Base-by-base conservation (phyloP, 1,284 basidiomycete genomes). In the Cerioporus squamosus region DNA sequence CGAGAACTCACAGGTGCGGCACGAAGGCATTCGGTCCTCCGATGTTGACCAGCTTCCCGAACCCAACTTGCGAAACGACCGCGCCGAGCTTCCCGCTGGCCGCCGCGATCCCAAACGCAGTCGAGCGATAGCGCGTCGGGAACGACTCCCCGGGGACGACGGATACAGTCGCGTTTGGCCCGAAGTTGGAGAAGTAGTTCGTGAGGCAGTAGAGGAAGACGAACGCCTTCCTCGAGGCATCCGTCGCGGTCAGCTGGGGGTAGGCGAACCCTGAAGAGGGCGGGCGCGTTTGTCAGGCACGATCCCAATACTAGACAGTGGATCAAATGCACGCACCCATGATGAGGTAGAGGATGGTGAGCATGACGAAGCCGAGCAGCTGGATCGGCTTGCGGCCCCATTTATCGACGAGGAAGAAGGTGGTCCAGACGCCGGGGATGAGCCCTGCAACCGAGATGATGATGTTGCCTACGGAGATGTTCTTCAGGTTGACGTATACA, bases 111-210 rank as follows among this genome's bases (percentile, higher is more conserved):
- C 90, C 88, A 71, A 88, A 82, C 5, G 81, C 86, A 14, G 88
- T 90, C 1, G 85, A 82, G 50, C 88, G 80, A 75, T 90, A 89
- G 31, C 89, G 81, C 4, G 90, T 91, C 2, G 90, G 89, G 81
- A 91, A 92, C 26, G 78, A 80, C 71, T 93, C 88, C 6, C 83
- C 87, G 24, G 90, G 90, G 44, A 91, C 74, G 62, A 91, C 66
- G 62, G 79, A 91, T 14, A 89, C 91, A 2, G 90, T 91, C 5
- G 86, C 84, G 75, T 91, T 92, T 38, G 90, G 86, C 4, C 89
- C 88, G 65, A 83, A 84, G 65, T 82, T 83, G 53, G 77, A 75
- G 70, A 82, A 83, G 68, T 83, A 82, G 68, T 79, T 81, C 49
- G 84, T 74, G 53, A 88, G 74, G 70, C 85, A 86, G 72, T 83